Conservation (phyloP, 2,329 filamentous ascomycete species). For the Xylariaceae sp. region DNA sequence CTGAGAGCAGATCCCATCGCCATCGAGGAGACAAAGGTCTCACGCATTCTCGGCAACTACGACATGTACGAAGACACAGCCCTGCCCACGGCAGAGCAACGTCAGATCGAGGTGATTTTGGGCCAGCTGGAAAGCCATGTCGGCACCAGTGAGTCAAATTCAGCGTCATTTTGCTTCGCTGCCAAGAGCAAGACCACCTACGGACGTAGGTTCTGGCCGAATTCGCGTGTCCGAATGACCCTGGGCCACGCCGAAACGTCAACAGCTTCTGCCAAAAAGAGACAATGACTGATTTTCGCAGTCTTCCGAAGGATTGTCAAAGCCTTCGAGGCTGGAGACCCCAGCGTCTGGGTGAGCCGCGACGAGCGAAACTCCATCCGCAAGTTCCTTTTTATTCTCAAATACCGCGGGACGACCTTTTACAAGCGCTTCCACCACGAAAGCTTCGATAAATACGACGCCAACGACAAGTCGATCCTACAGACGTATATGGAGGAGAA, state of each 20-base stretch:
- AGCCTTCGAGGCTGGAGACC: slow-evolving; percentile 14
- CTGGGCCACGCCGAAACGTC: no score
- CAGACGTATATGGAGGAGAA: slow-evolving; percentile 26
- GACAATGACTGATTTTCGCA: background rate
- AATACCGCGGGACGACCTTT: slow-evolving; percentile 38
- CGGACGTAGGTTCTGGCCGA: no score
- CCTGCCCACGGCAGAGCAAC: slow-evolving; percentile 20
- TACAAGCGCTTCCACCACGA: slow-evolving; percentile 34
- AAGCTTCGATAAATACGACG: slow-evolving; percentile 32
- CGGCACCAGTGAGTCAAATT: slow-evolving; percentile 11
- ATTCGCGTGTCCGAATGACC: no score
- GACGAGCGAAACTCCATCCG: slow-evolving; percentile 35
- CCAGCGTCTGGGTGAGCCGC: slow-evolving; percentile 19
- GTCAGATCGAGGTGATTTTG: slow-evolving; percentile 26
- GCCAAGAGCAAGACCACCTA: background rate
- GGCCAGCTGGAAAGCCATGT: slow-evolving; percentile 24
- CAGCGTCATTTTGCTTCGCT: background rate
- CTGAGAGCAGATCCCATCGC: slow-evolving; percentile 13
- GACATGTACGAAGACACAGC: slow-evolving; percentile 30
- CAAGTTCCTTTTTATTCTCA: slow-evolving; percentile 45
- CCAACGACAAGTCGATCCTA: slow-evolving; percentile 22
- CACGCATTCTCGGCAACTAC: slow-evolving; percentile 24
- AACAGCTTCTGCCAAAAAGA: background rate
- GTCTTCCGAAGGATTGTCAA: slow-evolving; percentile 22
- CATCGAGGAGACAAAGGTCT: slow-evolving; percentile 23